Evolutionary conservation across 345 rosid species (phyloP).

Genomic region (Mallotus nudiflorus): DNA sequence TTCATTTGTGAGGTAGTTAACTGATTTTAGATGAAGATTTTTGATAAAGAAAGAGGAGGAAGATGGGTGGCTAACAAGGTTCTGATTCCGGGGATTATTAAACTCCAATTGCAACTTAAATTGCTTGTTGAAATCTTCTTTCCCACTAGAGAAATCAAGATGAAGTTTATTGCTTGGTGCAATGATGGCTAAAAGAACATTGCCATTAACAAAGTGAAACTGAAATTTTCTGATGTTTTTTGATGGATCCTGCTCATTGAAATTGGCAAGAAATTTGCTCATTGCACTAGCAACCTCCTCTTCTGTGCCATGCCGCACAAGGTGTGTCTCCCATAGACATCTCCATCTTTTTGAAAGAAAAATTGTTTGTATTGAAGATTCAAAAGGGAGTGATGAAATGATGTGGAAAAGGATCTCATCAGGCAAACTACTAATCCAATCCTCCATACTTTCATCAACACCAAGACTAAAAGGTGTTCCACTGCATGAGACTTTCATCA

Average conservation of each 20-base stretch:
- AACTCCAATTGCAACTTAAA: constrained; percentile 42
- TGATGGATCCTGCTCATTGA: constrained; percentile 45
- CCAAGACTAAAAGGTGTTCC: not conserved
- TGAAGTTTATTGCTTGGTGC: constrained; percentile 45
- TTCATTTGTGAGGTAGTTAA: constrained; percentile 42
- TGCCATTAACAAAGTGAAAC: constrained; percentile 40
- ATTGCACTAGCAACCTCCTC: constrained; percentile 39
- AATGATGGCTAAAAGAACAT: constrained; percentile 40
- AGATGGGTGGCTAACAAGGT: constrained; percentile 22
- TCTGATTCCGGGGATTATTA: constrained; percentile 19
- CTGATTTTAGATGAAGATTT: constrained; percentile 42
- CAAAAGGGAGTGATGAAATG: constrained; percentile 55
- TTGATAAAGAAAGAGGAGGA: constrained; percentile 41
- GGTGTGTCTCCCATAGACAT: constrained; percentile 47
- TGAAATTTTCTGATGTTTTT: constrained; percentile 43
- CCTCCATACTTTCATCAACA: constrained; percentile 17
- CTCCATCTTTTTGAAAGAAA: constrained; percentile 52
- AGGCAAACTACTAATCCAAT: constrained; percentile 53
- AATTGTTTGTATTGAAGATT: constrained; percentile 54
- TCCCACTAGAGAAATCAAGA: constrained; percentile 40
- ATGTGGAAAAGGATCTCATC: constrained; percentile 54
- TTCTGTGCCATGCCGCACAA: constrained; percentile 41
- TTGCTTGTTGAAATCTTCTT: constrained; percentile 18
- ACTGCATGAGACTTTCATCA: not conserved
- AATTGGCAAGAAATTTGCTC: constrained; percentile 43